A percentile compares a stretch with the other conserved stretches of the same genome.
These are phyloP conservation scores for Fonsecaea monophora DNA, from an alignment of 2,329 filamentous ascomycete species.

Conservation along the genomic window DNA sequence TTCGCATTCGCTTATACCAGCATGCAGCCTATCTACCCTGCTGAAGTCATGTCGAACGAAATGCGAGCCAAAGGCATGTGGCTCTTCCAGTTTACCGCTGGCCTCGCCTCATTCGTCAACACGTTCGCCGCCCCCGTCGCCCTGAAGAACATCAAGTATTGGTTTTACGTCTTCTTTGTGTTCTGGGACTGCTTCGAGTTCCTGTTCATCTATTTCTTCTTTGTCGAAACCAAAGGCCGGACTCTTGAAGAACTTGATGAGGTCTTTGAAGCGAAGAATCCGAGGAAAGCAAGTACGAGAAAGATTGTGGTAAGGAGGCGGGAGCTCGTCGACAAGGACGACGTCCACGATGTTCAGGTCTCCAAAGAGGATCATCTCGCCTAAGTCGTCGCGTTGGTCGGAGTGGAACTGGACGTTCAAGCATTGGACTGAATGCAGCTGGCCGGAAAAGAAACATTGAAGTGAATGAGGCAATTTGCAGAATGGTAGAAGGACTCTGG, in stretches of 20 bases:
- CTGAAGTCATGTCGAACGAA: constrained; percentile 61
- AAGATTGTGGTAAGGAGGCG: constrained; percentile 8
- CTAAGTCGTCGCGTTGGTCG: background rate
- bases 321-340: constrained; percentile 11
- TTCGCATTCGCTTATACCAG: constrained; percentile 58
- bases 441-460: background rate
- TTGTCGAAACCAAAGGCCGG: constrained; percentile 39
- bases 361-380: constrained; percentile 1
- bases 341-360: background rate
- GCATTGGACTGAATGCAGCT: background rate
- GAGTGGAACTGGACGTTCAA: background rate
- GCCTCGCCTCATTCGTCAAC: constrained; percentile 55
- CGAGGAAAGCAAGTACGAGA: constrained; percentile 39
- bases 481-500: no score
- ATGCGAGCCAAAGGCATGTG: constrained; percentile 64
- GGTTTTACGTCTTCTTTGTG: constrained; percentile 59
- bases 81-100: constrained; percentile 54
- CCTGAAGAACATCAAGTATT: constrained; percentile 59
- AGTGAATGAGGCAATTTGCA: no score
- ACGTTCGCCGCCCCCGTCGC: constrained; percentile 58
- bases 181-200: constrained; percentile 41
- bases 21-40: constrained; percentile 57
- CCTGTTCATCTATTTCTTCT: constrained; percentile 38
- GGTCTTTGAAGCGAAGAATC: constrained; percentile 60
- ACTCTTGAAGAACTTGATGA: constrained; percentile 42